Conservation (phyloP, 139 green algal genomes). For the Astrephomene gubernaculifera region DNA sequence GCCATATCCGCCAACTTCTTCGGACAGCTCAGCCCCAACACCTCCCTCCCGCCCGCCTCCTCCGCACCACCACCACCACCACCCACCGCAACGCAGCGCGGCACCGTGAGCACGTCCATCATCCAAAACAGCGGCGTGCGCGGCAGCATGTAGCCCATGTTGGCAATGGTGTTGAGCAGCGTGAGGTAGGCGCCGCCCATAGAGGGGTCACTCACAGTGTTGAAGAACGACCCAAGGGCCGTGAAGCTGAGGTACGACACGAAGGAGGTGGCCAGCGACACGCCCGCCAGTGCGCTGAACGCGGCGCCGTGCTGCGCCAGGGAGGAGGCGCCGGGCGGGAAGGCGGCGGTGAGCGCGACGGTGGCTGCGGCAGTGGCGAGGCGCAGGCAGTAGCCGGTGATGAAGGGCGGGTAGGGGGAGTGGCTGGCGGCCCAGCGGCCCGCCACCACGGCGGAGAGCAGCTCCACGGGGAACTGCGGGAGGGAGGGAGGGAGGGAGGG, state of each 20-base stretch:
- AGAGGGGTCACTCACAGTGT: conserved; percentile 68
- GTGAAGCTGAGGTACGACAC: conserved; percentile 93
- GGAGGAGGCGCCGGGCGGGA: conserved; percentile 51
- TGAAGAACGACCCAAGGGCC: conserved; percentile 87
- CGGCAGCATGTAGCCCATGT: conserved; percentile 90
- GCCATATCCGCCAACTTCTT: conserved; percentile 52
- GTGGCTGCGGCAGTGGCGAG: conserved; percentile 60
- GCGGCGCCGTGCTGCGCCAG: conserved; percentile 25
- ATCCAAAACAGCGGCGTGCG: conserved; percentile 79
- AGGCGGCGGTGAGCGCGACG: conserved; percentile 41
- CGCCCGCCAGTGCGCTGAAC: conserved; percentile 69
- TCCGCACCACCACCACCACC: not conserved
- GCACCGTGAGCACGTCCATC: conserved; percentile 67
- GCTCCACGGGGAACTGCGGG: conserved; percentile 83
- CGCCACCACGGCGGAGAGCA: conserved; percentile 86
- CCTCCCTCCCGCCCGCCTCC: not conserved
- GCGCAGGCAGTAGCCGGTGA: conserved; percentile 73
- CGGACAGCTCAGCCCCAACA: conserved; percentile 21
- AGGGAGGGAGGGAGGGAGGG: not conserved
- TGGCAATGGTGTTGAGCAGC: conserved; percentile 95
- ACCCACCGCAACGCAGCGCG: conserved; percentile 15
- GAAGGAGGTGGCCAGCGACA: conserved; percentile 80
- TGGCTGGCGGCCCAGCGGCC: conserved; percentile 68
- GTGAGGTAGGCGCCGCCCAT: conserved; percentile 96
- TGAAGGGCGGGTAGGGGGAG: conserved; percentile 79